Evolutionary conservation across 164 flowering plant species (phyloP).

Genomic region (Protea cynaroides): DNA sequence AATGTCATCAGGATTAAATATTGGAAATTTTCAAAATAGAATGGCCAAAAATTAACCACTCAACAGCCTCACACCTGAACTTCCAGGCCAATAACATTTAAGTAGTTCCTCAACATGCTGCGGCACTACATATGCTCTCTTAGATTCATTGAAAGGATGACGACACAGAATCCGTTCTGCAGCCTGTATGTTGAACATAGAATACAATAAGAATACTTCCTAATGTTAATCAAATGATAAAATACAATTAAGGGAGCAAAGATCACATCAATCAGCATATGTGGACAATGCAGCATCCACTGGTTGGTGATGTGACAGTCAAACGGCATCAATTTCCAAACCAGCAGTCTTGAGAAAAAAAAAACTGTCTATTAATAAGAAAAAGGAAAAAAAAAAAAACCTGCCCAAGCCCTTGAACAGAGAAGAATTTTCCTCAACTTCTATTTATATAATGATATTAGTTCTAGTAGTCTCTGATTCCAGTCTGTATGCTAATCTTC

Average conservation of each 20-base stretch:
- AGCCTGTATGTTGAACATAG: conserved; percentile 32
- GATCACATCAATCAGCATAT: not conserved
- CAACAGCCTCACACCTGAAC: conserved; percentile 49
- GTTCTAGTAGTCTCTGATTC: too few species aligned
- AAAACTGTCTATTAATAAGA: too few species aligned
- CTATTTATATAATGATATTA: too few species aligned
- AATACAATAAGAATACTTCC: not conserved
- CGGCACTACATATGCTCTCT: conserved; percentile 97
- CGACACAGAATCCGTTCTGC: conserved; percentile 87
- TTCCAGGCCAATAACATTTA: conserved; percentile 91
- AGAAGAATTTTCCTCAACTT: too few species aligned
- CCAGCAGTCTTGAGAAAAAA: not conserved
- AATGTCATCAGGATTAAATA: too few species aligned
- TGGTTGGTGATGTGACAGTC: not conserved
- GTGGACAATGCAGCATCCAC: not conserved
- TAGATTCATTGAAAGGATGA: conserved; percentile 96
- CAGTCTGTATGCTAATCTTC: too few species aligned
- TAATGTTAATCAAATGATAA: not conserved
- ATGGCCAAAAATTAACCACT: not conserved
- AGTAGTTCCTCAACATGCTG: conserved; percentile 92
- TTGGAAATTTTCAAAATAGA: too few species aligned
- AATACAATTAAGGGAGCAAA: not conserved
- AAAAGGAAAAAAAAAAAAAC: not conserved
- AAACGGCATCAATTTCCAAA: not conserved
- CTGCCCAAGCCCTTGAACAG: not conserved